A percentile compares a stretch with the other conserved stretches of the same genome.
These are phyloP conservation scores for Neostapfia colusana DNA, from an alignment of 176 grass and related monocot genomes.

Conservation along the genomic window DNA sequence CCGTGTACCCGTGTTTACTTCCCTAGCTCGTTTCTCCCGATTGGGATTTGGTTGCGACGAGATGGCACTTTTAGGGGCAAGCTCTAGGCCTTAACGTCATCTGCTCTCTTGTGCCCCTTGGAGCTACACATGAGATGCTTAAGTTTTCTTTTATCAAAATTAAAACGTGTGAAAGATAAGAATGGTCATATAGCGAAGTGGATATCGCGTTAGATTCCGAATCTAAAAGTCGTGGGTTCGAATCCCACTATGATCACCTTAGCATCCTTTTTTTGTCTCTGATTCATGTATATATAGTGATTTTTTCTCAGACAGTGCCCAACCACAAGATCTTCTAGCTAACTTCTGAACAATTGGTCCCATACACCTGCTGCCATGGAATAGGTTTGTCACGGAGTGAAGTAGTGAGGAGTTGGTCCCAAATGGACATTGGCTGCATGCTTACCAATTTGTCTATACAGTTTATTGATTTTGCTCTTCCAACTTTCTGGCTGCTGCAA, in stretches of 20 bases:
- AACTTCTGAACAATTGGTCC: conserved; percentile 55
- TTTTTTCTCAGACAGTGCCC: conserved; percentile 9
- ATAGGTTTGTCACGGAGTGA: conserved; percentile 25
- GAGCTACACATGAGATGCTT: conserved; percentile 10
- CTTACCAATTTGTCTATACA: background rate
- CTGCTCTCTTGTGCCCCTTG: background rate
- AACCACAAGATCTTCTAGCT: conserved; percentile 28
- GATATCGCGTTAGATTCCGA: conserved; percentile 99
- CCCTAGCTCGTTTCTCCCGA: background rate
- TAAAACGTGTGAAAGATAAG: conserved; percentile 16
- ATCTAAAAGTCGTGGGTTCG: conserved; percentile 99
- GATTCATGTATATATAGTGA: background rate
- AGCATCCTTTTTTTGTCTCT: background rate
- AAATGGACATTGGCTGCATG: background rate
- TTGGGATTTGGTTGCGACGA: background rate
- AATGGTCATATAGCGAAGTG: conserved; percentile 93
- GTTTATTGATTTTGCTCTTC: conserved; percentile 1
- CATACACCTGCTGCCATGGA: background rate
- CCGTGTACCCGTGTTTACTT: background rate
- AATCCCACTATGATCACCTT: conserved; percentile 92
- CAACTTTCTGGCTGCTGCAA: background rate
- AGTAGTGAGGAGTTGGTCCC: background rate
- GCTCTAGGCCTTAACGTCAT: background rate
- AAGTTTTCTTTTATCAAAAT: conserved; percentile 7
- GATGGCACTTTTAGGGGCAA: background rate